phyloP scores from a whole-genome alignment of 805 yeast genomes.

The Ogataea methanolica region DNA sequence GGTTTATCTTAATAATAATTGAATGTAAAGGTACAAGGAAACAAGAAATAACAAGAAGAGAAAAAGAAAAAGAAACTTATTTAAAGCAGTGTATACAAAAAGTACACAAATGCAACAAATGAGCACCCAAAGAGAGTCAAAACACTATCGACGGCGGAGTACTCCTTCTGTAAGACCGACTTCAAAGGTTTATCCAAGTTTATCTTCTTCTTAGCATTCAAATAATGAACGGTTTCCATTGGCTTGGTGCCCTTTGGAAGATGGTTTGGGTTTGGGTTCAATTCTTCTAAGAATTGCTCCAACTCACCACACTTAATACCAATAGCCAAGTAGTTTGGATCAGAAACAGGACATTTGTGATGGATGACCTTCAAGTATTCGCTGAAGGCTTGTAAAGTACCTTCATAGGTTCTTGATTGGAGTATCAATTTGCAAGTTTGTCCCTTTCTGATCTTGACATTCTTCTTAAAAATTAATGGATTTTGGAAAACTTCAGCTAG shows the following conservation, averaged over 20 bases:
- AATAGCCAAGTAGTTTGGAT: constrained; percentile 80
- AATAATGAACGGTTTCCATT: constrained; percentile 42
- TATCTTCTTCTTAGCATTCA: constrained; percentile 41
- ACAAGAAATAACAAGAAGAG: background rate
- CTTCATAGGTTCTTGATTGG: constrained; percentile 66
- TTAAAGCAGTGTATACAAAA: constrained; percentile 2
- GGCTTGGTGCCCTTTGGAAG: constrained; percentile 50
- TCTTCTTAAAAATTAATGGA: constrained; percentile 58
- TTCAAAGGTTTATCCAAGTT: constrained; percentile 30
- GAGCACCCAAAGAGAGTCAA: constrained; percentile 19
- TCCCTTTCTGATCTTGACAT: constrained; percentile 89
- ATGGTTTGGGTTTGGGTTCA: constrained; percentile 54
- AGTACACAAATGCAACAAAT: constrained; percentile 12
- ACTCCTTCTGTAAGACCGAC: constrained; percentile 15
- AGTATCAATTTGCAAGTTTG: constrained; percentile 74
- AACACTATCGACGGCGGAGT: constrained; percentile 7
- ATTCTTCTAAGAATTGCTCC: constrained; percentile 78
- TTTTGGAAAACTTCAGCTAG: constrained; percentile 82
- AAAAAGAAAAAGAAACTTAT: background rate
- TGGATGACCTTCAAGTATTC: constrained; percentile 72
- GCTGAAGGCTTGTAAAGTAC: constrained; percentile 73
- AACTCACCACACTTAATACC: constrained; percentile 85
- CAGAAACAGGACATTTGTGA: constrained; percentile 70
- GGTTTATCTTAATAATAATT: too few relatives aligned
- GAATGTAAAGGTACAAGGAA: background rate